A percentile compares a stretch with the other conserved stretches of the same genome.
Conservation (phyloP, 1,284 basidiomycete species). For the Mrakiaceae sp. region DNA sequence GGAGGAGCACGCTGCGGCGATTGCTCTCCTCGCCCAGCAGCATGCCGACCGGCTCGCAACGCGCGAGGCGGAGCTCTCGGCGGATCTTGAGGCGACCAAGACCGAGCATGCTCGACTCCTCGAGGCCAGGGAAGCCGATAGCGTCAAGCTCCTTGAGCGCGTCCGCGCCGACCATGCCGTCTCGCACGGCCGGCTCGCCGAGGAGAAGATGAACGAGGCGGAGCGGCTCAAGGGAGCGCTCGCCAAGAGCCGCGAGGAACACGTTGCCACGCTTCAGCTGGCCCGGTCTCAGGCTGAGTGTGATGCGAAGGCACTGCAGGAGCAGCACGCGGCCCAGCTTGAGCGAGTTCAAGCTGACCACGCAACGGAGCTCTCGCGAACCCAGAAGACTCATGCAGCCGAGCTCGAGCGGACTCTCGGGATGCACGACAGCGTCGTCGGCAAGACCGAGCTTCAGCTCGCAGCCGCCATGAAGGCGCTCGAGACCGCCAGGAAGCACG, state of each 20-base stretch:
- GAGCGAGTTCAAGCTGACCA: slow-evolving; percentile 40
- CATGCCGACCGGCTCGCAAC: slow-evolving; percentile 39
- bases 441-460: background rate
- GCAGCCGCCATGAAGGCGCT: slow-evolving; percentile 24
- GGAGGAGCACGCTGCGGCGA: slow-evolving; percentile 18
- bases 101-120: slow-evolving; percentile 18
- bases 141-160: slow-evolving; percentile 46
- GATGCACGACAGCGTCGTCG: no score
- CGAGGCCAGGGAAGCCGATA: slow-evolving; percentile 29
- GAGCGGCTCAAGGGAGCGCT: slow-evolving; percentile 14
- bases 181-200: slow-evolving; percentile 7
- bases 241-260: slow-evolving; percentile 16
- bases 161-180: slow-evolving; percentile 41
- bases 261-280: slow-evolving; percentile 13
- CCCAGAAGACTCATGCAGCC: slow-evolving; percentile 13
- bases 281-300: slow-evolving; percentile 4
- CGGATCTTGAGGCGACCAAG: slow-evolving; percentile 21
- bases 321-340: slow-evolving; percentile 44
- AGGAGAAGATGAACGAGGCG: slow-evolving; percentile 16
- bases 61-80: slow-evolving; percentile 17
- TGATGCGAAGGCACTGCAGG: slow-evolving; percentile 37
- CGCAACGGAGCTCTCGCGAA: slow-evolving; percentile 25
- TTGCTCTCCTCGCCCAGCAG: slow-evolving; percentile 22
- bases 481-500: background rate
- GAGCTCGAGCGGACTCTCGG: slow-evolving; percentile 28